Evolutionary conservation across 768 basidiomycete species (phyloP), one percentile per base, ranked within the genome.

Genomic region (Atractiella rhizophila): DNA sequence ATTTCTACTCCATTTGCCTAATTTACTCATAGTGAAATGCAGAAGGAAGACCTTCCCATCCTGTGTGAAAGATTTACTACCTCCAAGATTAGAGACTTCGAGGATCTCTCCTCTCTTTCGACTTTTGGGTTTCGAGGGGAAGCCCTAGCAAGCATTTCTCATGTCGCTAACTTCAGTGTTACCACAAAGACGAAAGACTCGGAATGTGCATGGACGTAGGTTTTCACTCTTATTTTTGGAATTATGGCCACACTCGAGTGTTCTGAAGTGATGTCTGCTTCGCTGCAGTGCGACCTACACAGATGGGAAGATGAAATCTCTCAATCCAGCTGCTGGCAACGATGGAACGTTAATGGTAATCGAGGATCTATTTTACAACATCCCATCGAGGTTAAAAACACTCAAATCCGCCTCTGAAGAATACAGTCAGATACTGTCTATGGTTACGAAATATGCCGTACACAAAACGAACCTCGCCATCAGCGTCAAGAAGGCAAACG

Each of bases 41-140:
- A 91, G 83, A 82, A 77, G 70, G 56, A 65, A 7, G 86, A 94
- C 53, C 63, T 98, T 3, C 74, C 81, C 1, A 74, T 98, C 18
- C 66, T 98, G 5, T 86, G 88, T 29, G 78, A 86, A 57, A 67
- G 91, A 5, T 94, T 88, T 55, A 88, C 88, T 12, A 98, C 91
- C 0, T 88, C 83, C 3, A 98, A 96, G 54, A 60, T 98, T 4
- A 68, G 71, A 1, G 69, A 70, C 0, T 98, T 82, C 53, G 73
- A 77, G 4, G 91, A 98, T 54, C 58, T 98, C 40, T 70, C 73
- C 26, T 65, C 64, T n/a, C 65, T 98, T 27, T 66, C 68, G 2
- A 96, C 88, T 0, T 96, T 94, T 57, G 91, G 91, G 1, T 98
- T 98, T 59, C 70, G 91, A 38, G 88, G 91, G 23, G 91, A 98